Evolutionary conservation across 1,139 yeast genomes (phyloP).

Genomic region (Zygotorulaspora mrakii): DNA sequence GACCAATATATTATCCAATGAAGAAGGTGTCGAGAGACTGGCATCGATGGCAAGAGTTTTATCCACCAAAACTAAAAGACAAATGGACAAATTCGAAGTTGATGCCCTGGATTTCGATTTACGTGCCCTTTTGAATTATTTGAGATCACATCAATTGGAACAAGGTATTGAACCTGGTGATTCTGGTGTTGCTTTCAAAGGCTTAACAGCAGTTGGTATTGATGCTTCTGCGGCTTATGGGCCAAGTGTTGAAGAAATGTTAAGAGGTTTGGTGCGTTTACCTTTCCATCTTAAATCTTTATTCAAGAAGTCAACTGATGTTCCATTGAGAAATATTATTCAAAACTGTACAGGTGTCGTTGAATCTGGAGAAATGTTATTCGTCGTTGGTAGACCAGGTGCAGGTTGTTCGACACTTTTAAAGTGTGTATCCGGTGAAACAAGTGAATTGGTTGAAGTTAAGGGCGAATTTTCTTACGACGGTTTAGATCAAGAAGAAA

Average conservation of each 20-base stretch:
- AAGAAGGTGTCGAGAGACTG: constrained; percentile 38
- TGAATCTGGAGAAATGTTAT: constrained; percentile 59
- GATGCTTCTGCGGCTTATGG: constrained; percentile 53
- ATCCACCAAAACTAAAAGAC: constrained; percentile 41
- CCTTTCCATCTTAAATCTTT: constrained; percentile 31
- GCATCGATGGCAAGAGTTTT: constrained; percentile 43
- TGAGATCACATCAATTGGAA: constrained; percentile 37
- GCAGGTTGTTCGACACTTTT: constrained; percentile 62
- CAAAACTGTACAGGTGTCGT: constrained; percentile 46
- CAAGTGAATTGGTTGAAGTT: constrained; percentile 41
- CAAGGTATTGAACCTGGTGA: constrained; percentile 47
- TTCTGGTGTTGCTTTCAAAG: constrained; percentile 48
- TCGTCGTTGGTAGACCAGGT: constrained; percentile 65
- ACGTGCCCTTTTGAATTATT: constrained; percentile 40
- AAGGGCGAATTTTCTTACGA: constrained; percentile 49
- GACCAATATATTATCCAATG: constrained; percentile 33
- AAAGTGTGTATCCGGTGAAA: constrained; percentile 53
- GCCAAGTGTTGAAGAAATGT: constrained; percentile 46
- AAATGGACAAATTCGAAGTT: constrained; percentile 39
- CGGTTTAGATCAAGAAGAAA: constrained; percentile 48
- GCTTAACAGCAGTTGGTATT: constrained; percentile 48
- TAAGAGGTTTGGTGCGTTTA: constrained; percentile 35
- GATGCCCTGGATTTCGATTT: constrained; percentile 43
- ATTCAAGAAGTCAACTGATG: constrained; percentile 36
- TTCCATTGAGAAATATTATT: constrained; percentile 47